phyloP scores from a whole-genome alignment of 306 rosid genomes.

The Rubus idaeus region DNA sequence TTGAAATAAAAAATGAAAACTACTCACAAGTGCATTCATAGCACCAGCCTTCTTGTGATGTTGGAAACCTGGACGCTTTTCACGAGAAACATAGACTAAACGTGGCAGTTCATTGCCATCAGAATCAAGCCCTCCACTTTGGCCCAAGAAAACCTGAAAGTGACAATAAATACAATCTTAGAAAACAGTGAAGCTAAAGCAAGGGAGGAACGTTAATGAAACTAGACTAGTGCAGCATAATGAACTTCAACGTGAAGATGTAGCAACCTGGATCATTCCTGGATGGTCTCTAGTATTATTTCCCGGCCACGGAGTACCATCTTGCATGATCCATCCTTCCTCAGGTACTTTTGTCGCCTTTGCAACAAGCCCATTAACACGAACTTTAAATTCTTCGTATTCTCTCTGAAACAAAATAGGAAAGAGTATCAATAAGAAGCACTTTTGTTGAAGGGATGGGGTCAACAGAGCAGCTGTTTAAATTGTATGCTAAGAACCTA shows the following conservation, averaged over 20 bases:
- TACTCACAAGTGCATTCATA: conserved; percentile 95
- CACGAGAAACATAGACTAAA: conserved; percentile 96
- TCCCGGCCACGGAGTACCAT: conserved; percentile 99
- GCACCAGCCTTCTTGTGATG: conserved; percentile 99
- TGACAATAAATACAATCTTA: conserved; percentile 9
- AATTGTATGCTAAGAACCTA: conserved; percentile 27
- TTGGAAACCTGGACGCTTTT: conserved; percentile 99
- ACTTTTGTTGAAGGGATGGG: not conserved
- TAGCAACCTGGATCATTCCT: conserved; percentile 91
- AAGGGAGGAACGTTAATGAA: not conserved
- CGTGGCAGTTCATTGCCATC: conserved; percentile 97
- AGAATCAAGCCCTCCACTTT: conserved; percentile 93
- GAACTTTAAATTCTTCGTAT: conserved; percentile 93
- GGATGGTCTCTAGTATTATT: conserved; percentile 99
- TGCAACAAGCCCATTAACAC: conserved; percentile 76
- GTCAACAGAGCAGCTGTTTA: not conserved
- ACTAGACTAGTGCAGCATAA: conserved; percentile 9
- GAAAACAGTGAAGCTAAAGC: conserved; percentile 5
- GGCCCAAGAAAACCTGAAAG: conserved; percentile 92
- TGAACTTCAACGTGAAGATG: conserved; percentile 23
- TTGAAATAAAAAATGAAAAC: not conserved
- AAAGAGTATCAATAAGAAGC: conserved; percentile 20
- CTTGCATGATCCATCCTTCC: conserved; percentile 99
- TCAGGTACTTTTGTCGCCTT: conserved; percentile 86
- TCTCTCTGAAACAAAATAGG: conserved; percentile 64